A percentile compares a stretch with the other conserved stretches of the same genome.
These are phyloP conservation scores for Pichia eremophila DNA, from an alignment of 805 yeast species.

Conservation along the genomic window DNA sequence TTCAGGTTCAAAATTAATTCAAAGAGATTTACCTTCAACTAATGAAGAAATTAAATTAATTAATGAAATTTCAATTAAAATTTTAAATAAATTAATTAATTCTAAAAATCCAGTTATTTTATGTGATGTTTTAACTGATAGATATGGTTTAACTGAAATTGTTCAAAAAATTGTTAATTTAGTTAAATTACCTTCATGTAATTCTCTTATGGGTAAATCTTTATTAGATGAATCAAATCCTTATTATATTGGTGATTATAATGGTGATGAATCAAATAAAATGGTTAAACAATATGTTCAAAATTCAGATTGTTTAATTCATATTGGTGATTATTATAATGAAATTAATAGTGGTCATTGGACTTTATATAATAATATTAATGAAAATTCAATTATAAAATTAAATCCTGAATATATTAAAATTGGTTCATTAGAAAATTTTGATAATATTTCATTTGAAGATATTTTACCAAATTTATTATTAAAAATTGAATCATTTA, in stretches of 20 bases:
- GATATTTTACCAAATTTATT: constrained; percentile 37
- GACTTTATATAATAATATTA: constrained; percentile 34
- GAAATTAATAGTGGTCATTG: constrained; percentile 67
- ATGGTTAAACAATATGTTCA: constrained; percentile 41
- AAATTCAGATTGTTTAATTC: constrained; percentile 57
- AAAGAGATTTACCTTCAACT: constrained; percentile 12
- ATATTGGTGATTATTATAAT: constrained; percentile 58
- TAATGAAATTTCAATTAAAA: constrained; percentile 22
- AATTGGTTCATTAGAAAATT: constrained; percentile 30
- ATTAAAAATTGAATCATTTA: constrained; percentile 19
- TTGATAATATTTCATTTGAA: constrained; percentile 40
- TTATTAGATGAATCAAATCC: constrained; percentile 60
- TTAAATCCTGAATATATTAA: constrained; percentile 46
- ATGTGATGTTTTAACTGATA: constrained; percentile 60
- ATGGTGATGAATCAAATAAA: constrained; percentile 46
- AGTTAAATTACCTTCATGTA: constrained; percentile 46
- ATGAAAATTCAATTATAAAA: constrained; percentile 33
- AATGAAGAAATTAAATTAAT: constrained; percentile 13
- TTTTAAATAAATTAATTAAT: constrained; percentile 42
- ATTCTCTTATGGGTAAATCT: constrained; percentile 65
- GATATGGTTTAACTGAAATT: constrained; percentile 40
- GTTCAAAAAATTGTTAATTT: constrained; percentile 41
- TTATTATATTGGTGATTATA: constrained; percentile 62
- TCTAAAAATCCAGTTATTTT: constrained; percentile 55
- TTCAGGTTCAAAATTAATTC: constrained; percentile 14